phyloP scores from a whole-genome alignment of 768 basidiomycete species.

The Boletus eberwhitei region DNA sequence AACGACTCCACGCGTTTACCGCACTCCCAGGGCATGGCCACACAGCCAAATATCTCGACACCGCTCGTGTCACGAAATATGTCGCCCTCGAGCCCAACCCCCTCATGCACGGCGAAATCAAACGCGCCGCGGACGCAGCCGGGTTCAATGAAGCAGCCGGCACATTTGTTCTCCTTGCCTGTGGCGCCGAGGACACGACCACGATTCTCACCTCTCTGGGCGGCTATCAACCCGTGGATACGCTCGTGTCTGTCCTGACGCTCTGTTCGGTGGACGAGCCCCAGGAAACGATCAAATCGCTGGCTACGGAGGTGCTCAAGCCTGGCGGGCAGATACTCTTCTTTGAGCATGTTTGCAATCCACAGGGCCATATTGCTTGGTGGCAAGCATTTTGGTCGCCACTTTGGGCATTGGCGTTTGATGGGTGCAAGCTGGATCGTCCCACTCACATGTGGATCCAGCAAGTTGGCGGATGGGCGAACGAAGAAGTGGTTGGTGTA shows the following conservation, averaged over 20 bases:
- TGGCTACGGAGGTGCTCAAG: slow-evolving; percentile 53
- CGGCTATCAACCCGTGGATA: slow-evolving; percentile 45
- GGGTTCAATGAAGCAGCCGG: slow-evolving; percentile 55
- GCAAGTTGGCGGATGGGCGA: slow-evolving; percentile 47
- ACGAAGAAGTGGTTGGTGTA: slow-evolving; percentile 44
- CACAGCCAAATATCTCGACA: slow-evolving; percentile 57
- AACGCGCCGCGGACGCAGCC: slow-evolving; percentile 42
- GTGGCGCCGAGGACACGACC: slow-evolving; percentile 58
- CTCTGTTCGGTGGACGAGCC: slow-evolving; percentile 65
- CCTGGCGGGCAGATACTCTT: slow-evolving; percentile 64
- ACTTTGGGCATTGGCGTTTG: slow-evolving; percentile 56
- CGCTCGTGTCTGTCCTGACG: slow-evolving; percentile 61
- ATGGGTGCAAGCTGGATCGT: slow-evolving; percentile 63
- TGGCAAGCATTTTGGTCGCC: slow-evolving; percentile 78
- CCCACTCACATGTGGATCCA: slow-evolving; percentile 49
- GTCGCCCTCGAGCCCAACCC: slow-evolving; percentile 71
- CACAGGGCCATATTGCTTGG: slow-evolving; percentile 51
- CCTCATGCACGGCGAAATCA: slow-evolving; percentile 58
- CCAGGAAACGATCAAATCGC: slow-evolving; percentile 40
- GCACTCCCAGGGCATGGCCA: slow-evolving; percentile 57
- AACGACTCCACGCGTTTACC: neutral
- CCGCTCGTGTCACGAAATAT: slow-evolving; percentile 53
- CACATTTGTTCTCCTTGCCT: slow-evolving; percentile 54
- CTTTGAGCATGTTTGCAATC: slow-evolving; percentile 68
- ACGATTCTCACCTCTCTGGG: slow-evolving; percentile 44